Percentiles rank a stretch among this genome's conserved stretches.
Conservation (phyloP, 164 flowering plant species). For the Sedum album region DNA sequence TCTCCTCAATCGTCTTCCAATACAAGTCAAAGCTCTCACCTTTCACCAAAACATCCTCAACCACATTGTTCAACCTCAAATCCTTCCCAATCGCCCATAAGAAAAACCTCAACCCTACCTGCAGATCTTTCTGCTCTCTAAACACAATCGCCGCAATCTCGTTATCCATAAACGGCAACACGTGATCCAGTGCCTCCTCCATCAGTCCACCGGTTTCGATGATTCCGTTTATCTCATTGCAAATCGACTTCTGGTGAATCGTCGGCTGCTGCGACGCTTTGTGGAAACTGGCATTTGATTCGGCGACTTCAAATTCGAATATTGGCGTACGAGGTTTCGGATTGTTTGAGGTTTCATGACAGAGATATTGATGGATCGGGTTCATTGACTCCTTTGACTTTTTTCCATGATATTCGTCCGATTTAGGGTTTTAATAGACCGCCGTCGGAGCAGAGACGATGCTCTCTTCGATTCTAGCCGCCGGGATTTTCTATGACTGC, state of each 20-base stretch:
- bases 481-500: background rate
- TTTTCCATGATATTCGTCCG: background rate
- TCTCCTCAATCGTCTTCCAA: constrained; percentile 51
- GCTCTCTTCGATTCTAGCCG: background rate
- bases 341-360: background rate
- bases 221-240: constrained; percentile 7
- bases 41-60: constrained; percentile 32
- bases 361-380: background rate
- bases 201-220: constrained; percentile 21
- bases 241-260: background rate
- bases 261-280: background rate
- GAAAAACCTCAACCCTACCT: no score
- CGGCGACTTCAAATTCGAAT: background rate
- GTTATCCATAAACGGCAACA: constrained; percentile 28
- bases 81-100: no score
- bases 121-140: constrained; percentile 18
- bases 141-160: constrained; percentile 31
- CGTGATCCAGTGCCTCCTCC: constrained; percentile 31
- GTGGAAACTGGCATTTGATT: background rate
- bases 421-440: background rate
- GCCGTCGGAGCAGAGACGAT: constrained; percentile 4
- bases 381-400: constrained; percentile 3
- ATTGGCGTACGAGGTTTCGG: background rate
- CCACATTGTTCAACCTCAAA: no score
- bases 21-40: constrained; percentile 38